Evolutionary conservation across 2,329 filamentous ascomycete species (phyloP).

Genomic region (Penicillium hesseltinei): DNA sequence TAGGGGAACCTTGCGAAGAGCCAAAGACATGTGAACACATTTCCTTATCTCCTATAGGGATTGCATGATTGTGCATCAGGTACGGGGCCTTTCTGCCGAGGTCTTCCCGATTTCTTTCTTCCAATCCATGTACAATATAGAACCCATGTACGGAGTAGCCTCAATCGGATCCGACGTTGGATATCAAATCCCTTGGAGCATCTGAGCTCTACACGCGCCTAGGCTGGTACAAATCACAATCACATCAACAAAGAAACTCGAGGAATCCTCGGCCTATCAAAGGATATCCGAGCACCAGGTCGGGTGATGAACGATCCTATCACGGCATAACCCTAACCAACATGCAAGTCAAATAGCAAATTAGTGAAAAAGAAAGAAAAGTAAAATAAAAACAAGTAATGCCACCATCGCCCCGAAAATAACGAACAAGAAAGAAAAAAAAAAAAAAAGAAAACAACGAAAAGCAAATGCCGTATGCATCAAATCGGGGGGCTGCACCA

Average conservation of each 20-base stretch:
- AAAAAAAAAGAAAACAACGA: not conserved
- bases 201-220: not conserved
- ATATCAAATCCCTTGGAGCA: not conserved
- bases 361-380: not conserved
- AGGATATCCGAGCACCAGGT: conserved; percentile 5
- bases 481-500: not conserved
- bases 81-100: not conserved
- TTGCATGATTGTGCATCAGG: conserved; percentile 2
- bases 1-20: not conserved
- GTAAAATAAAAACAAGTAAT: not conserved
- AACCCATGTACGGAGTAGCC: not conserved
- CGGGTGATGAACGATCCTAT: not conserved
- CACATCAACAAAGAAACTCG: not conserved
- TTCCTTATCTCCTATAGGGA: not conserved
- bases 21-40: not conserved
- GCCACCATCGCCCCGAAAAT: not conserved
- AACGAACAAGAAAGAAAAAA: not conserved
- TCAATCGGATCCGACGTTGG: not conserved
- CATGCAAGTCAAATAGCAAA: not conserved
- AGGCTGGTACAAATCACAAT: not conserved
- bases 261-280: not conserved
- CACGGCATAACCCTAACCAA: not conserved
- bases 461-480: not conserved
- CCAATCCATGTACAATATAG: not conserved
- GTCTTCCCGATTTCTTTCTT: not conserved